phyloP scores from a whole-genome alignment of 305 asterid species.

The Fraxinus sp. region DNA sequence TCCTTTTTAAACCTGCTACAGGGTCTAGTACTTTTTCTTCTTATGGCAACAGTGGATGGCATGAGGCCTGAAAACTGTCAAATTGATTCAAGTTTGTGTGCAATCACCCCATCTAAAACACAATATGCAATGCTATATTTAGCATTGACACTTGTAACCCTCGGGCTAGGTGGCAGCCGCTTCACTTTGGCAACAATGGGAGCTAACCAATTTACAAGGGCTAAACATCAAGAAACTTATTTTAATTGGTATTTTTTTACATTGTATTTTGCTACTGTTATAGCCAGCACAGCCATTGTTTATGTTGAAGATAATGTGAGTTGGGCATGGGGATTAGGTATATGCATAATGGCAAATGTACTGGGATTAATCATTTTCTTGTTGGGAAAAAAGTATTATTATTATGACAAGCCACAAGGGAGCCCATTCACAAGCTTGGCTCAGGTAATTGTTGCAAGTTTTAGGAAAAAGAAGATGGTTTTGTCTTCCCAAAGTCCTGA shows the following conservation, averaged over 20 bases:
- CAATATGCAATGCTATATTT: slow-evolving; percentile 49
- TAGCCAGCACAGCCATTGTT: slow-evolving; percentile 31
- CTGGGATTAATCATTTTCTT: slow-evolving; percentile 47
- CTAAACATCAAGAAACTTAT: slow-evolving; percentile 47
- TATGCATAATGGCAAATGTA: slow-evolving; percentile 39
- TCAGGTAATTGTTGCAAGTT: slow-evolving; percentile 45
- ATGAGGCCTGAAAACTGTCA: slow-evolving; percentile 53
- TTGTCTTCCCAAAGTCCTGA: slow-evolving; percentile 17
- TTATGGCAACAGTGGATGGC: slow-evolving; percentile 43
- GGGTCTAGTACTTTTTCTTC: slow-evolving; percentile 50
- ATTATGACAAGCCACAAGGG: slow-evolving; percentile 41
- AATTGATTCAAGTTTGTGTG: slow-evolving; percentile 33
- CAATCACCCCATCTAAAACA: slow-evolving; percentile 40
- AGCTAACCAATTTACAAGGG: slow-evolving; percentile 53
- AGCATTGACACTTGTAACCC: slow-evolving; percentile 42
- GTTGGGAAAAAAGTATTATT: slow-evolving; percentile 45
- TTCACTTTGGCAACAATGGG: slow-evolving; percentile 74
- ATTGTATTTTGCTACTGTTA: slow-evolving; percentile 46
- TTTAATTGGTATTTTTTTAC: slow-evolving; percentile 70
- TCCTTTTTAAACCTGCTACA: slow-evolving; percentile 9
- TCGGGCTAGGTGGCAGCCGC: slow-evolving; percentile 66
- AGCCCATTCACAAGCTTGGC: slow-evolving; percentile 61
- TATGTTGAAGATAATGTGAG: slow-evolving; percentile 35
- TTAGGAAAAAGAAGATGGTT: slow-evolving; percentile 30
- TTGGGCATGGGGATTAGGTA: slow-evolving; percentile 30